Percentiles rank a stretch among this genome's conserved stretches.
These are phyloP conservation scores for Ascochyta koolunga DNA, from an alignment of 2,329 filamentous ascomycete genomes.

Conservation along the genomic window DNA sequence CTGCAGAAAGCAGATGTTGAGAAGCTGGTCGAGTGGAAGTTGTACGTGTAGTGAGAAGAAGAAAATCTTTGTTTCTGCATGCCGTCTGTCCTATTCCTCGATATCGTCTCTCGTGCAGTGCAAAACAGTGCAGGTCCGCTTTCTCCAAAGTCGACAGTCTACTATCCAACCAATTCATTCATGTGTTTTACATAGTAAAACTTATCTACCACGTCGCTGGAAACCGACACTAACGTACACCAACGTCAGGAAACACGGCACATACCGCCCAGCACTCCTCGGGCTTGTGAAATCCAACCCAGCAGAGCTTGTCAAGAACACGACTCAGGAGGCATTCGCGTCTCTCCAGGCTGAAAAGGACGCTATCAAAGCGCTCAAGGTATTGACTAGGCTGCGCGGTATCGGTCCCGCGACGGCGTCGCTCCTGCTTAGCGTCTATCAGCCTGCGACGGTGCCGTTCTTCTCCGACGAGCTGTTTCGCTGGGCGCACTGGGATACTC, in stretches of 20 bases:
- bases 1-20: slow-evolving; percentile 40
- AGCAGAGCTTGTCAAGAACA: slow-evolving; percentile 52
- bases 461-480: slow-evolving; percentile 81
- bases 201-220: too few species aligned
- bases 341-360: slow-evolving; percentile 6
- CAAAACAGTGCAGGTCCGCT: too few species aligned
- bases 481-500: slow-evolving; percentile 67
- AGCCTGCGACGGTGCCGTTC: slow-evolving; percentile 67
- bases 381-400: slow-evolving; percentile 68
- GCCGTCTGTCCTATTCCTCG: too few species aligned
- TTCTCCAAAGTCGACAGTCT: too few species aligned
- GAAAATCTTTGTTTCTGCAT: too few species aligned
- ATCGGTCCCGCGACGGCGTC: slow-evolving; percentile 82
- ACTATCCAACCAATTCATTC: too few species aligned
- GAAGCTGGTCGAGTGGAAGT: slow-evolving; percentile 49
- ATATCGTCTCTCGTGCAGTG: too few species aligned
- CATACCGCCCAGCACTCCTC: slow-evolving; percentile 55
- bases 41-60: slow-evolving; percentile 33
- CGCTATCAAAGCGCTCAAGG: slow-evolving; percentile 53
- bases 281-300: slow-evolving; percentile 65
- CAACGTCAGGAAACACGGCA: slow-evolving; percentile 55
- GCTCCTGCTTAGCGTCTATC: slow-evolving; percentile 70
- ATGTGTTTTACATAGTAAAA: too few species aligned
- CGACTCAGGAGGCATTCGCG: slow-evolving; percentile 60
- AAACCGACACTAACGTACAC: neutral